Evolutionary conservation across 176 grass and related monocot genomes (phyloP).

Genomic region (Rhynchospora tenuis): DNA sequence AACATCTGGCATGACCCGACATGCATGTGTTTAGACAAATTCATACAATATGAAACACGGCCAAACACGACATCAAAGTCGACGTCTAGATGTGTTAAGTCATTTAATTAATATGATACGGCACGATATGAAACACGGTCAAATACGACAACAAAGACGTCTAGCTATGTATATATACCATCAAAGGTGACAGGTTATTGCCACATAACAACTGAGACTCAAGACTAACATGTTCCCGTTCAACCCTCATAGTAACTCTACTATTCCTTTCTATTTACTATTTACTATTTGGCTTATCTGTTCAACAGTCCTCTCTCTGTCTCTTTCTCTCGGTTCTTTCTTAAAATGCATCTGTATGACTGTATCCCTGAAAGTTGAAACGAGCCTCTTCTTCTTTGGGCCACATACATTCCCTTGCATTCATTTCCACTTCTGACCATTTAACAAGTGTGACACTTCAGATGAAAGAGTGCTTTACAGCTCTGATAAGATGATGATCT

Average conservation of each 20-base stretch:
- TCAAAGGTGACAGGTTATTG: not conserved
- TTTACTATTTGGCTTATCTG: not conserved
- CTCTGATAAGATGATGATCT: not conserved
- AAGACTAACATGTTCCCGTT: not conserved
- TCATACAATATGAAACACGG: too few species aligned
- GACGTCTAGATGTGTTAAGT: too few species aligned
- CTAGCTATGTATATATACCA: too few species aligned
- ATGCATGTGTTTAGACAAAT: too few species aligned
- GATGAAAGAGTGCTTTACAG: not conserved
- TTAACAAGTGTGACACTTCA: not conserved
- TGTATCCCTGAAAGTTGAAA: not conserved
- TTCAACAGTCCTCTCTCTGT: not conserved
- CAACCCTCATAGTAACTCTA: not conserved
- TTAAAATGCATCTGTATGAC: not conserved
- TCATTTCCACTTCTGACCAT: not conserved
- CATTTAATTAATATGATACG: too few species aligned
- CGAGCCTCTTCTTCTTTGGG: not conserved
- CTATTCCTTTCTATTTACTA: not conserved
- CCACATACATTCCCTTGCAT: not conserved
- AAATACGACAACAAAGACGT: too few species aligned
- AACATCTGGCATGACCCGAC: too few species aligned
- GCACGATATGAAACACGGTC: too few species aligned
- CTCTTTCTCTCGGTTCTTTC: not conserved
- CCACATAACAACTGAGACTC: not conserved
- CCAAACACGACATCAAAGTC: too few species aligned